Conservation (phyloP, 2,329 filamentous ascomycete genomes). For the Tolypocladium pustulatum region DNA sequence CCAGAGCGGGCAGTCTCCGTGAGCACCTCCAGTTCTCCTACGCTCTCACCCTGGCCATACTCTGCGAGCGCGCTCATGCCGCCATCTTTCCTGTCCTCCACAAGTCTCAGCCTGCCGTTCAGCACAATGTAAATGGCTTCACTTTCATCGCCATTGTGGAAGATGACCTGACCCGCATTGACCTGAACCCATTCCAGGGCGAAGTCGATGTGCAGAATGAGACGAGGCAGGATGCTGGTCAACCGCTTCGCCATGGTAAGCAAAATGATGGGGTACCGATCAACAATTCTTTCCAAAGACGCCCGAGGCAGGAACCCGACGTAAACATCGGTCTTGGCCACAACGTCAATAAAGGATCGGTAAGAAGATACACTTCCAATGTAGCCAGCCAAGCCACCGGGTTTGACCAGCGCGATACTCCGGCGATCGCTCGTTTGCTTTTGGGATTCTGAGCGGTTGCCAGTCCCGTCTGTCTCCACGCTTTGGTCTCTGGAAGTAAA, state of each 20-base stretch:
- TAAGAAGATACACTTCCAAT: constrained; percentile 91
- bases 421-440: constrained; percentile 40
- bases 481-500: neutral
- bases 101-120: constrained; percentile 78
- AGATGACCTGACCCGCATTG: constrained; percentile 87
- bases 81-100: constrained; percentile 72
- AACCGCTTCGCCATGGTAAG: constrained; percentile 93
- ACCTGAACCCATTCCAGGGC: constrained; percentile 98
- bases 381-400: constrained; percentile 88
- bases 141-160: constrained; percentile 88
- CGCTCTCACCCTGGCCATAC: constrained; percentile 93
- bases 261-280: constrained; percentile 82
- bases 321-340: constrained; percentile 96
- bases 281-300: constrained; percentile 83
- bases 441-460: constrained; percentile 8
- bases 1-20: constrained; percentile 88
- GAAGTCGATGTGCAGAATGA: constrained; percentile 96
- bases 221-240: constrained; percentile 75
- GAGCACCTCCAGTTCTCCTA: constrained; percentile 92
- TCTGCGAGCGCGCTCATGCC: constrained; percentile 82
- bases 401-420: constrained; percentile 84
- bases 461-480: neutral
- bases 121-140: constrained; percentile 97
- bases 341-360: constrained; percentile 90
- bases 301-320: constrained; percentile 85